A percentile compares a stretch with the other conserved stretches of the same genome.
These are phyloP conservation scores for Fusarium sp. DNA, from an alignment of 2,329 filamentous ascomycete species.

Conservation along the genomic window DNA sequence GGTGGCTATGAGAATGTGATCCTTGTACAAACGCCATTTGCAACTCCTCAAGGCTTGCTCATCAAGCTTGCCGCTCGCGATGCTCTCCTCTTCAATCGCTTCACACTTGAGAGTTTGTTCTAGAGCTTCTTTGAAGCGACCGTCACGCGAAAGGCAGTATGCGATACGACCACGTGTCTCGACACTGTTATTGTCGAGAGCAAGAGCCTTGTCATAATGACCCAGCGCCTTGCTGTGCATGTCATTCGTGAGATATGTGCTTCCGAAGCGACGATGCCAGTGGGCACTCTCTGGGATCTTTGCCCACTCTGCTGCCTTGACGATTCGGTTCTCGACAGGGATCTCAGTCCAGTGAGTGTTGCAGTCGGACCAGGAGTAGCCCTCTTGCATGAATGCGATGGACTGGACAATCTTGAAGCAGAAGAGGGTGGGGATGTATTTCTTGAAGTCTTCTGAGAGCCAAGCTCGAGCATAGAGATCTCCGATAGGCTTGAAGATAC, in stretches of 20 bases:
- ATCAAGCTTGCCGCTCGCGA: slow-evolving; percentile 39
- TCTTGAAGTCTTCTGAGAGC: slow-evolving; percentile 46
- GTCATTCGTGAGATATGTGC: slow-evolving; percentile 50
- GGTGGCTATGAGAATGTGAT: slow-evolving; percentile 49
- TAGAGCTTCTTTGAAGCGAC: slow-evolving; percentile 47
- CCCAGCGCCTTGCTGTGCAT: slow-evolving; percentile 47
- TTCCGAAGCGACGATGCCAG: slow-evolving; percentile 51
- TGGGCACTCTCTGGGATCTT: slow-evolving; percentile 46
- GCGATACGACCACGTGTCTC: slow-evolving; percentile 53
- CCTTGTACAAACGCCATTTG: slow-evolving; percentile 53
- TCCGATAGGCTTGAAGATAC: slow-evolving; percentile 50
- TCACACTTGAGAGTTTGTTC: slow-evolving; percentile 49
- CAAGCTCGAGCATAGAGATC: slow-evolving; percentile 50
- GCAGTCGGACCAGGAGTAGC: slow-evolving; percentile 48
- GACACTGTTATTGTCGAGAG: slow-evolving; percentile 49
- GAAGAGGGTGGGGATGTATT: slow-evolving; percentile 51
- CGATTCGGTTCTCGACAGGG: slow-evolving; percentile 46
- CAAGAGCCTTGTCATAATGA: slow-evolving; percentile 49
- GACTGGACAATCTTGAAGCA: slow-evolving; percentile 55
- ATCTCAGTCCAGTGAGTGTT: slow-evolving; percentile 49
- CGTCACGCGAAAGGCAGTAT: slow-evolving; percentile 49
- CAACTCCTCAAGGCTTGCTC: slow-evolving; percentile 39
- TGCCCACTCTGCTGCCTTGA: slow-evolving; percentile 50
- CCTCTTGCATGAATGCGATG: slow-evolving; percentile 50
- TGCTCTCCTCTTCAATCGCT: slow-evolving; percentile 44